Base-by-base conservation (phyloP, 371 early-diverging fungal genomes). In the Conidiobolus coronatus region DNA sequence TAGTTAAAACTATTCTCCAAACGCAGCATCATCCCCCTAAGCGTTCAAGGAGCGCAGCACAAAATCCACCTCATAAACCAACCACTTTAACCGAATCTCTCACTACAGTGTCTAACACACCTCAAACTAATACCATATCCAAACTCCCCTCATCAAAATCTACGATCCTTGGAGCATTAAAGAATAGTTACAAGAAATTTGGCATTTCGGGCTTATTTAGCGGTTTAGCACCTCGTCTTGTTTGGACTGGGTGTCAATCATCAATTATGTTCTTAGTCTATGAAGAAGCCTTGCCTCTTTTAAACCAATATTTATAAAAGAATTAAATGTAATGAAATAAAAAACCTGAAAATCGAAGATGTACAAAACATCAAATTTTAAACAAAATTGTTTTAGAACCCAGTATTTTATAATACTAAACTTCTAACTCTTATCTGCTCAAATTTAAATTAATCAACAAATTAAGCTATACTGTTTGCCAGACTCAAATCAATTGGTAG, bases 201-300 rank as follows among this genome's bases (percentile, higher is more conserved):
- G 77, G 77, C 7, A 51, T 77, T 20, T 56, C 55, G 9, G 77
- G 73, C 42, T 48, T 77, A 20, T 77, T 77, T 52, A 57, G 75
- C 39, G 77, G 77, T 14, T 58, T 77, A 35, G 73, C 73, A 1
- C 77, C 77, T 0, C 56, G 77, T 20, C 70, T 74, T 1, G 72
- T 68, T 43, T 74, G 75, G 75, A 77, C 75, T 14, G 67, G 69
- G 43, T 53, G 70, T 23, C 77, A 77, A 50, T 72, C 73, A 43
- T 71, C 75, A 0, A 57, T 71, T 44, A 74, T 77, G 77, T 77
- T 77, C 66, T 67, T 74, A 6, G 60, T 77, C 11, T 77, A 72
- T 52, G 77, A 77, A 21, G 73, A 73, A 54, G 61, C 67, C 11
- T 48, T 77, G n/a, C 63, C 60, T 48, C 35, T 70, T 7, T 23